phyloP scores from a whole-genome alignment of 1,284 basidiomycete species.

The Ganoderma lingzhi region DNA sequence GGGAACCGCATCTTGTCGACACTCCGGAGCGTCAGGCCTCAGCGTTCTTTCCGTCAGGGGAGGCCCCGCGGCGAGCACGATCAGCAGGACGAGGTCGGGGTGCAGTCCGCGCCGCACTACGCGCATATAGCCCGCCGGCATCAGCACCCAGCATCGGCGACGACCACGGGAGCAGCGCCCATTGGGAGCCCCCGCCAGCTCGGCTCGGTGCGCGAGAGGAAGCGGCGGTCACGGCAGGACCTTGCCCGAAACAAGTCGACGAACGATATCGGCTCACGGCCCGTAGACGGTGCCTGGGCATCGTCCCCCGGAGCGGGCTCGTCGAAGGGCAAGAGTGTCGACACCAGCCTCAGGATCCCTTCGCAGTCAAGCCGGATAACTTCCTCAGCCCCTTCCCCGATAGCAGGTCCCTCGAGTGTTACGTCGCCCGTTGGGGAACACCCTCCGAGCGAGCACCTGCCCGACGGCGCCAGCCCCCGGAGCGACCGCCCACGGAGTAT shows the following conservation, averaged over 20 bases:
- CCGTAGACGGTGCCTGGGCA: slow-evolving; percentile 7
- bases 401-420: slow-evolving; percentile 25
- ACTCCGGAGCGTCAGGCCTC: slow-evolving; percentile 51
- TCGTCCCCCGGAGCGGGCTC: slow-evolving; percentile 21
- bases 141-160: slow-evolving; percentile 5
- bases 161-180: not conserved
- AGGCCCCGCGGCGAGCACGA: slow-evolving; percentile 36
- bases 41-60: slow-evolving; percentile 46
- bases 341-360: slow-evolving; percentile 33
- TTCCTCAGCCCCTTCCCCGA: slow-evolving; percentile 35
- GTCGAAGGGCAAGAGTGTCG: slow-evolving; percentile 31
- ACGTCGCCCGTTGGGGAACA: slow-evolving; percentile 32
- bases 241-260: slow-evolving; percentile 37
- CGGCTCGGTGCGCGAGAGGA: slow-evolving; percentile 36
- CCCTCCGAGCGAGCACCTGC: slow-evolving; percentile 26
- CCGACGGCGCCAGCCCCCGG: slow-evolving; percentile 37
- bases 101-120: slow-evolving; percentile 40
- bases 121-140: slow-evolving; percentile 26
- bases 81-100: slow-evolving; percentile 41
- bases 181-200: slow-evolving; percentile 12
- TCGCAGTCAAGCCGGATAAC: slow-evolving; percentile 24
- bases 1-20: slow-evolving; percentile 48
- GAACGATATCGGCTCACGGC: slow-evolving; percentile 33
- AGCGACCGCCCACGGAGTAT: slow-evolving; percentile 38
- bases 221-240: slow-evolving; percentile 30